Evolutionary conservation across 805 yeast genomes (phyloP).

Genomic region (Nakazawaea molendinolei): DNA sequence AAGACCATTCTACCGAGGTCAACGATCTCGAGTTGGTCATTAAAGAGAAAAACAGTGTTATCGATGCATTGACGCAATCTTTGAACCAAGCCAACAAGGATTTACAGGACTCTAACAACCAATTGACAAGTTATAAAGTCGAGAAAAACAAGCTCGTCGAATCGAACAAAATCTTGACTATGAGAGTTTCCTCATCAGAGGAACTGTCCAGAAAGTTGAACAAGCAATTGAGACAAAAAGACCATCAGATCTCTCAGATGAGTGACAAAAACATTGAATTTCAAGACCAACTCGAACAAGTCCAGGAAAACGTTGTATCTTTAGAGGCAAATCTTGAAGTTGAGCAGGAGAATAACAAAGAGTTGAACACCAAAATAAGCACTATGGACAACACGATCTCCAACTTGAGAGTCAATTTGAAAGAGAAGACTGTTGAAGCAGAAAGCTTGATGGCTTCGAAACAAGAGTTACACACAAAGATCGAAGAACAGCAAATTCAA

Average conservation of each 20-base stretch:
- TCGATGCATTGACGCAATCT: conserved; percentile 8
- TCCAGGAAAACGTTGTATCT: conserved; percentile 4
- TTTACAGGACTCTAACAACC: conserved; percentile 5
- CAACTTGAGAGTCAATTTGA: conserved; percentile 13
- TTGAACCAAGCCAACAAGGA: conserved; percentile 8
- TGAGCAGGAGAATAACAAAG: conserved; percentile 10
- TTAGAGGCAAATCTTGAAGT: conserved; percentile 9
- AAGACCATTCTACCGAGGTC: conserved; percentile 13
- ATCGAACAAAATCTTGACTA: conserved; percentile 14
- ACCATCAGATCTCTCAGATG: conserved; percentile 12
- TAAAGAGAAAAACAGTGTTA: conserved; percentile 12
- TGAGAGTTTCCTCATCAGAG: conserved; percentile 17
- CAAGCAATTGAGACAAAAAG: conserved; percentile 12
- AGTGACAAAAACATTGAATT: conserved; percentile 16
- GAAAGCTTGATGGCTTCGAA: background rate
- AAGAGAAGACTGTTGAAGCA: conserved; percentile 4
- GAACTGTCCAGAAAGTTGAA: conserved; percentile 10
- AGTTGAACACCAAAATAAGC: conserved; percentile 15
- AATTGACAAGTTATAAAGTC: conserved; percentile 9
- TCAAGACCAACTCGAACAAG: conserved; percentile 8
- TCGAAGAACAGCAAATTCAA: conserved; percentile 1
- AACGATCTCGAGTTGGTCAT: conserved; percentile 12
- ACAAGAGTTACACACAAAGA: background rate
- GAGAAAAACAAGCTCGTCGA: conserved; percentile 15
- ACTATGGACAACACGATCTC: conserved; percentile 16